phyloP scores from a whole-genome alignment of 192 early-diverging fungal species.

The Backusella psychrophila region DNA sequence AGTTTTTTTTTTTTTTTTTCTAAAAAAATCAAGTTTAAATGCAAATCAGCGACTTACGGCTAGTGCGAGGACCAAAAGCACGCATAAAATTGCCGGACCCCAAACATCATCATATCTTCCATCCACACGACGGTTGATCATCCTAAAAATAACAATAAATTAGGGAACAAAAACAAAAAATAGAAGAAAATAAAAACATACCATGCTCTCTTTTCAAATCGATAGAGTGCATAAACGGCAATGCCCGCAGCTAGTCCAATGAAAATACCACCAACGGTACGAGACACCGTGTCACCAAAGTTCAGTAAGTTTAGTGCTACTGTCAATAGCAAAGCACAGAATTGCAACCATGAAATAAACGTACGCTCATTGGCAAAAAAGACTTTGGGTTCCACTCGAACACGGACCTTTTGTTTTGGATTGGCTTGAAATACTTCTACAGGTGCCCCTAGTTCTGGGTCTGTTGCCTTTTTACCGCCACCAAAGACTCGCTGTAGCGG shows the following conservation, averaged over 20 bases:
- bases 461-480: neutral
- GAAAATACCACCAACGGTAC: constrained; percentile 26
- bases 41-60: constrained; percentile 7
- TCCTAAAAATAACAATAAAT: constrained; percentile 15
- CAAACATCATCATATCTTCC: constrained; percentile 60
- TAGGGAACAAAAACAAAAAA: neutral
- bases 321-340: constrained; percentile 61
- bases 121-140: constrained; percentile 30
- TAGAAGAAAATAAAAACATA: neutral
- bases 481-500: neutral
- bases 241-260: constrained; percentile 27
- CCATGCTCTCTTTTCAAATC: constrained; percentile 36
- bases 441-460: constrained; percentile 3
- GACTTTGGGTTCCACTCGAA: constrained; percentile 58
- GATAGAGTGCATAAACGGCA: constrained; percentile 34
- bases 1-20: neutral
- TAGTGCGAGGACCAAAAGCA: constrained; percentile 59
- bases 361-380: constrained; percentile 93
- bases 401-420: constrained; percentile 28
- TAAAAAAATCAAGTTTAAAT: neutral
- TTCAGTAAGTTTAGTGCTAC: constrained; percentile 68
- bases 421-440: constrained; percentile 10
- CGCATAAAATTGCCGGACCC: constrained; percentile 32
- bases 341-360: constrained; percentile 78
- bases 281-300: constrained; percentile 47